Evolutionary conservation across 2,329 filamentous ascomycete genomes (phyloP), one percentile per base, ranked within the genome.

Genomic region (Xylariaceae sp.): DNA sequence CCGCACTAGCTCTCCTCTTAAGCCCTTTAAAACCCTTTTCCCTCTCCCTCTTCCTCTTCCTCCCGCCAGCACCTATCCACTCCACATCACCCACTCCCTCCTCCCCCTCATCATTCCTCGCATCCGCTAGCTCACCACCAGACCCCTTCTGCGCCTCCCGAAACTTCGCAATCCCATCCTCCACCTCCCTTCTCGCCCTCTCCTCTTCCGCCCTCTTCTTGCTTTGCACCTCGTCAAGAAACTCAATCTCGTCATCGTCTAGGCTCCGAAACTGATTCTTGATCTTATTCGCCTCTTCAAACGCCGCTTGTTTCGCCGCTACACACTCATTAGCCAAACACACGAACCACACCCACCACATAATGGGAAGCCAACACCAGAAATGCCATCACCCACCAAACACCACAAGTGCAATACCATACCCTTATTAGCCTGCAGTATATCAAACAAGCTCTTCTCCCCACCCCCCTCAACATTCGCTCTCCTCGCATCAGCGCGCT

Each of bases 301-400:
- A 90, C 9, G 86, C 88, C 17, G 89, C 88, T 72, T 93, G 87
- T 70, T 92, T 93, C 52, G 88, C 87, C 58, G 85, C 88, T 65
- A 31, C 9, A n/a, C 33, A 33, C 36, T 10, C 7, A 39, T 48
- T 34, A 39, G 46, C 46, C 39, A 6, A 19, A 16, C 6, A 19
- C 36, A 16, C 3, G 19, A 31, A 28, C 40, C 34, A 36, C 38
- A 47, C 7, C 1, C 3, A 31, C 11, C 17, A 14, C 18, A 33
- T 16, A 18, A n/a, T 3, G 11, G 19, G 22, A 4, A 46, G 16
- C 6, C 1, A 36, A 34, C 1, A 14, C 5, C 31, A 18, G 40
- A 10, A 33, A 42, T 7, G 22, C 22, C 22, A 28, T 28, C 22
- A 28, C 34, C 13, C 5, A 38, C 16, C 34, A 22, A 31, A 9